Evolutionary conservation across 2,329 filamentous ascomycete genomes (phyloP).

Genomic region (Fusarium drepaniforme): DNA sequence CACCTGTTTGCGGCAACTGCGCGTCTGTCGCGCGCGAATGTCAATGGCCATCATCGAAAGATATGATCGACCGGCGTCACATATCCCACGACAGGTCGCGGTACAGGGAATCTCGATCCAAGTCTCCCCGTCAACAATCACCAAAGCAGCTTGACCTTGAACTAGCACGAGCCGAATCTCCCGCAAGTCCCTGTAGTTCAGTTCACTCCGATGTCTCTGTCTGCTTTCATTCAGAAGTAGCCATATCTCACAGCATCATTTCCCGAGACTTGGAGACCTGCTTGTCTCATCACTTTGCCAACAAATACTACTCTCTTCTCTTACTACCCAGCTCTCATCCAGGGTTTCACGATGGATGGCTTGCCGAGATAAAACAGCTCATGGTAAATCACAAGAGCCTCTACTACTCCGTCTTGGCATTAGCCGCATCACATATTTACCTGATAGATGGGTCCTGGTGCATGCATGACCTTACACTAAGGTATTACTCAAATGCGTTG

Average conservation of each 20-base stretch:
- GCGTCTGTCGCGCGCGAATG: conserved; percentile 9
- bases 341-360: conserved; percentile 46
- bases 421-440: conserved; percentile 42
- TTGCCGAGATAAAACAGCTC: conserved; percentile 44
- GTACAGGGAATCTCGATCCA: neutral
- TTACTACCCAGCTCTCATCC: conserved; percentile 46
- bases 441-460: conserved; percentile 22
- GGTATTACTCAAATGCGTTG: conserved; percentile 39
- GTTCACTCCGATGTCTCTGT: neutral
- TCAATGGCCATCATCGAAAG: conserved; percentile 25
- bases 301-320: conserved; percentile 36
- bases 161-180: neutral
- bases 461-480: conserved; percentile 38
- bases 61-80: conserved; percentile 32
- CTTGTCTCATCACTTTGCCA: conserved; percentile 36
- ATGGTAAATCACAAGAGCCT: conserved; percentile 44
- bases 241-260: conserved; percentile 12
- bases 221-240: conserved; percentile 13
- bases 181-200: neutral
- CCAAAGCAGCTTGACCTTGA: neutral
- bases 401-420: conserved; percentile 46
- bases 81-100: conserved; percentile 17
- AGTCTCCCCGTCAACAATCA: neutral
- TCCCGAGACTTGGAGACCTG: conserved; percentile 25
- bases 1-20: conserved; percentile 24